These are phyloP conservation scores for Volutella citrinella DNA, from an alignment of 2,329 filamentous ascomycete genomes.

Conservation along the genomic window DNA sequence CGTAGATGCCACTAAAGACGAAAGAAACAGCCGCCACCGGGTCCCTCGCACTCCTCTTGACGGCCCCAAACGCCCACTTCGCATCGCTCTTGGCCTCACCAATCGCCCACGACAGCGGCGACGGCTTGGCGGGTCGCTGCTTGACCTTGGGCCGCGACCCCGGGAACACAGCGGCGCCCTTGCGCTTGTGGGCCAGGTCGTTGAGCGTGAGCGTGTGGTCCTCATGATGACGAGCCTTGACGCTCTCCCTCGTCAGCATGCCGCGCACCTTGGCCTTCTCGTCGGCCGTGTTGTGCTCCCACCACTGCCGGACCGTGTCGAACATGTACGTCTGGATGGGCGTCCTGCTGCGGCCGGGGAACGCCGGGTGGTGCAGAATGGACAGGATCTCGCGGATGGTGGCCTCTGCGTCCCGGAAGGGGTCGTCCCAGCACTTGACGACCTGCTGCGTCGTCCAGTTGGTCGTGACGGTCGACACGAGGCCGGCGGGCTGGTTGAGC, in stretches of 20 bases:
- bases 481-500: constrained; percentile 36
- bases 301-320: constrained; percentile 73
- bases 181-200: constrained; percentile 20
- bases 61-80: constrained; percentile 15
- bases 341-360: constrained; percentile 62
- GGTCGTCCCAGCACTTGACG: constrained; percentile 65
- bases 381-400: constrained; percentile 71
- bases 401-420: constrained; percentile 63
- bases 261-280: constrained; percentile 20
- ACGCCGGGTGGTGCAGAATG: constrained; percentile 82
- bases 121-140: constrained; percentile 18
- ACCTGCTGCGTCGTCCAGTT: constrained; percentile 28
- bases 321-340: constrained; percentile 84
- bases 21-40: constrained; percentile 12
- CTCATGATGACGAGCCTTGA: constrained; percentile 23
- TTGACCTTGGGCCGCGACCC: constrained; percentile 22
- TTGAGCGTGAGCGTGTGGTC: constrained; percentile 25
- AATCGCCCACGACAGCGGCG: constrained; percentile 20
- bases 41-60: constrained; percentile 14
- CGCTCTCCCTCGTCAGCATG: constrained; percentile 25
- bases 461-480: constrained; percentile 26
- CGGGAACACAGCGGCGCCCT: constrained; percentile 23
- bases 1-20: constrained; percentile 10
- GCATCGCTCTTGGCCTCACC: constrained; percentile 15
- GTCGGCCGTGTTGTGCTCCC: constrained; percentile 42